These are phyloP conservation scores for Termitomyces sp. DNA, from an alignment of 768 basidiomycete species.

Conservation along the genomic window DNA sequence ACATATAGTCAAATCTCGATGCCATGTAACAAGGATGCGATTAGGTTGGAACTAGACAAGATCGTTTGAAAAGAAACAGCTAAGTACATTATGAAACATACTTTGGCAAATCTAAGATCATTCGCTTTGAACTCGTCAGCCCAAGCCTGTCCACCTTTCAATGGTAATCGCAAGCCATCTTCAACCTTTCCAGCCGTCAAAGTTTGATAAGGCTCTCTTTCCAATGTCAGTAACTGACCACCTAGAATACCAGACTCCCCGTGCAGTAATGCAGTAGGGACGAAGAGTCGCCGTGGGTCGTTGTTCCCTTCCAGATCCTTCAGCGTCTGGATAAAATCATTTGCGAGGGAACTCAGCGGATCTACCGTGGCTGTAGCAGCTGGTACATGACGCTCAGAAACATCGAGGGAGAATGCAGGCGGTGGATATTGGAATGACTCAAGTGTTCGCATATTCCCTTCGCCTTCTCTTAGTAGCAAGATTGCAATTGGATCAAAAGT, in stretches of 20 bases:
- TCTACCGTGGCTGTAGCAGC: constrained; percentile 3
- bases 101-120: constrained; percentile 52
- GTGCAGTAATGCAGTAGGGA: constrained; percentile 32
- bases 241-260: constrained; percentile 33
- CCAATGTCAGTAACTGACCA: constrained; percentile 40
- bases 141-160: constrained; percentile 54
- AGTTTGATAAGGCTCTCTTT: constrained; percentile 39
- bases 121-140: constrained; percentile 43
- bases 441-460: constrained; percentile 40
- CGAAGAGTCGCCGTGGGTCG: constrained; percentile 28
- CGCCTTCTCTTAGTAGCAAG: constrained; percentile 50
- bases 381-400: neutral
- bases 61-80: neutral
- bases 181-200: constrained; percentile 22
- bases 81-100: constrained; percentile 17
- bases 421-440: constrained; percentile 75
- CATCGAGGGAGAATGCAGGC: constrained; percentile 25
- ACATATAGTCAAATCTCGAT: constrained; percentile 56
- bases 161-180: constrained; percentile 23
- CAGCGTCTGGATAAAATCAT: constrained; percentile 37
- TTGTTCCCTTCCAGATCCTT: constrained; percentile 28
- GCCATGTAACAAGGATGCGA: constrained; percentile 58
- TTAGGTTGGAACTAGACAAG: constrained; percentile 49
- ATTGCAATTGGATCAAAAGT: constrained; percentile 66
- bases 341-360: constrained; percentile 20